Evolutionary conservation across 345 rosid genomes (phyloP), one percentile per base, ranked within the genome.

Genomic region (Sonneratia alba): DNA sequence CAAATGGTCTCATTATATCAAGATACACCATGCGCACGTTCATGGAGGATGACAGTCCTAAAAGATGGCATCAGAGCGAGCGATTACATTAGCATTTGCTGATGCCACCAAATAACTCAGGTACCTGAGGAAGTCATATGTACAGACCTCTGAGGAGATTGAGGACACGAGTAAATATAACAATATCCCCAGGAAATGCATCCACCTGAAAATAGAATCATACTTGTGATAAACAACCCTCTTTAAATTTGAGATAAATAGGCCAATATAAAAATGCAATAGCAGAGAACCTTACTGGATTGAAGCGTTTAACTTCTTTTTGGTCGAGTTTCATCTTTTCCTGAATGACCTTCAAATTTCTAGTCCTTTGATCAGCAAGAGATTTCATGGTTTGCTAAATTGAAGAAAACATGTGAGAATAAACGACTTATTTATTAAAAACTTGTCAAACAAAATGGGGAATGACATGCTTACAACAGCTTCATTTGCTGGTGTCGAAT

Each of bases 151-250:
- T 89, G 42, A 95, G 88, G 76, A 95, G 93, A 87, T 92, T 89
- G 73, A 95, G 82, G 76, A 95, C 97, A 80, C 99, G 83, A 37
- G 87, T 68, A 85, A 95, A 91, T 76, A 95, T 95, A 56, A 95
- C 93, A 79, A 95, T 95, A 81, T 95, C 99, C 57, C 99, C 97
- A 63, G 99, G 99, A 83, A 95, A 88, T 68, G 97, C 99, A 83
- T 95, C 99, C 77, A 95, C 85, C 99, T 95, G 87, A 55, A 77
- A 74, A 74, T 11, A 42, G 64, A 48, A 5, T 62, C 42, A 43
- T 36, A 22, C 22, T 7, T 32, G 38, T 34, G 19, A 34, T 62
- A 9, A 42, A 42, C 32, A 11, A 24, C 27, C 36, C 66, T 13
- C 13, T 14, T 32, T 32, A 34, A 32, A 34, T 34, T 12, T 62